These are phyloP conservation scores for Strigomonas oncopelti DNA, from an alignment of 208 protist genomes.

Conservation along the genomic window DNA sequence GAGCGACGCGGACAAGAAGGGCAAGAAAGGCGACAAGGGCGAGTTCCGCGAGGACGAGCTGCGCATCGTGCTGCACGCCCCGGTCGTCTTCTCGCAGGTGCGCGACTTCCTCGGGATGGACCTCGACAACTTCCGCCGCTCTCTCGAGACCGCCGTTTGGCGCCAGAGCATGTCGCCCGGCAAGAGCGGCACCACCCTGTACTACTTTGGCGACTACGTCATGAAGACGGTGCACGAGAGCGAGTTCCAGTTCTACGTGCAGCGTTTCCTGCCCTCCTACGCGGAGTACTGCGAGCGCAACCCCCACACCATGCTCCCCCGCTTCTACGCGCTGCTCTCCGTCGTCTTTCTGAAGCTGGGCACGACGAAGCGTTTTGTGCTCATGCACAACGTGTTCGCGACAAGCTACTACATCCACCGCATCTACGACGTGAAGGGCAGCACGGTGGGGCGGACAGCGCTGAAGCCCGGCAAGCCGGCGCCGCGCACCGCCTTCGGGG, in stretches of 20 bases:
- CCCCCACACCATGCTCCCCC: conserved; percentile 78
- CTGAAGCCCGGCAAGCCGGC: conserved; percentile 44
- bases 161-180: conserved; percentile 72
- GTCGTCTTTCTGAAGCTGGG: conserved; percentile 56
- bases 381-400: conserved; percentile 92
- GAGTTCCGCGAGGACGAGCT: conserved; percentile 63
- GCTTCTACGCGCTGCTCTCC: conserved; percentile 80
- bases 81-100: conserved; percentile 77
- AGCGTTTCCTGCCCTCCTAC: conserved; percentile 67
- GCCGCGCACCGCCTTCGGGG: conserved; percentile 71
- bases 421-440: conserved; percentile 91
- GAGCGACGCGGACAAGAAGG: conserved; percentile 17
- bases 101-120: conserved; percentile 67
- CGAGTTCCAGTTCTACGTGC: conserved; percentile 72
- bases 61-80: conserved; percentile 62
- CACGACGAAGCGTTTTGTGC: conserved; percentile 67
- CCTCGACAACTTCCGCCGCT: conserved; percentile 39
- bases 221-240: conserved; percentile 84
- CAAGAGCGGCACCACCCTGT: conserved; percentile 82
- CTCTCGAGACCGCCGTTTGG: conserved; percentile 47
- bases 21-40: conserved; percentile 24
- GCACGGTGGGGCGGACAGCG: conserved; percentile 69
- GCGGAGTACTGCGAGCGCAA: conserved; percentile 78
- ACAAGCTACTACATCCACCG: conserved; percentile 87
- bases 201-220: conserved; percentile 87